phyloP scores from a whole-genome alignment of 345 rosid genomes.

The Aurinia saxatilis region DNA sequence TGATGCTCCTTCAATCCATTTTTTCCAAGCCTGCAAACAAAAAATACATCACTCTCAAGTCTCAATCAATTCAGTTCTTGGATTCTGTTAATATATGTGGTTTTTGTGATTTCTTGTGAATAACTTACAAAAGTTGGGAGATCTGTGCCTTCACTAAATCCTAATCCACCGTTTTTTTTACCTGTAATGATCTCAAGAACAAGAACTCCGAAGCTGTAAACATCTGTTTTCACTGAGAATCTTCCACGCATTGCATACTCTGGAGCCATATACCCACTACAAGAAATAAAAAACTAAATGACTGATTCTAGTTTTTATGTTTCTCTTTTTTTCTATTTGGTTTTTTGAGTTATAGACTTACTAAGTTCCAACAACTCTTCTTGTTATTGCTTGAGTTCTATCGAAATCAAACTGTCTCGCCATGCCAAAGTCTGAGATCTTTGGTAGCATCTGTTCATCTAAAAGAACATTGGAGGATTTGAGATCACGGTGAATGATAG shows the following conservation, averaged over 20 bases:
- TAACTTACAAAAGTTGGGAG: conserved; percentile 21
- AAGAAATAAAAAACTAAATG: neutral
- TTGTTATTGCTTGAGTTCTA: conserved; percentile 7
- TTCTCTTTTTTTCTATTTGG: neutral
- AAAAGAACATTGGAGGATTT: conserved; percentile 12
- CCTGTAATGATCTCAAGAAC: conserved; percentile 25
- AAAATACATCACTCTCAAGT: neutral
- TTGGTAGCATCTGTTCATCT: conserved; percentile 18
- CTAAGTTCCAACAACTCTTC: conserved; percentile 25
- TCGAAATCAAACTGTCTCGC: conserved; percentile 18
- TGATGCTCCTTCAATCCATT: conserved; percentile 28
- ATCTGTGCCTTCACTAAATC: conserved; percentile 12
- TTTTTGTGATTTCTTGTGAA: neutral
- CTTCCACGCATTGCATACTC: conserved; percentile 23
- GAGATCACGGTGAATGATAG: conserved; percentile 19
- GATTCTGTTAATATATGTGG: neutral
- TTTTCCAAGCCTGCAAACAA: conserved; percentile 32
- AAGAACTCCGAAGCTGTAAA: conserved; percentile 18
- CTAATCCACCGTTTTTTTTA: conserved; percentile 6
- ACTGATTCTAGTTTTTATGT: neutral
- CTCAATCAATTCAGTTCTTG: too few relatives aligned
- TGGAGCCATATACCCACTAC: conserved; percentile 26
- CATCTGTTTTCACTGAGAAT: conserved; percentile 21
- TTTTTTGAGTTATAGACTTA: conserved; percentile 7
- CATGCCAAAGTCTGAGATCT: conserved; percentile 27